These are phyloP conservation scores for Penicillium sp. DNA, from an alignment of 2,329 filamentous ascomycete genomes.

Conservation along the genomic window DNA sequence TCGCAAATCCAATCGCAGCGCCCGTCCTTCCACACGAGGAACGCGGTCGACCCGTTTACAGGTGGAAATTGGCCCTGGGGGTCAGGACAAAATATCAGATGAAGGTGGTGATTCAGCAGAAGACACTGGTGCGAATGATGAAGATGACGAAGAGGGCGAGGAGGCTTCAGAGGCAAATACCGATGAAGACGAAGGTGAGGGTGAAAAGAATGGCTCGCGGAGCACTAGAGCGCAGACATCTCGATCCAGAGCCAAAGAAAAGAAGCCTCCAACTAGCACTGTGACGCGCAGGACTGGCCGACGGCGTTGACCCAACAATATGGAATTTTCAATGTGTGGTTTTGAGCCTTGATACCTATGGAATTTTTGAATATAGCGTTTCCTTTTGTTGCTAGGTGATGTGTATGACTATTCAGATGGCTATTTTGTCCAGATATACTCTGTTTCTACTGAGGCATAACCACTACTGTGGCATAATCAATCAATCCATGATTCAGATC, in stretches of 20 bases:
- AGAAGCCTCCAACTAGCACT: conserved; percentile 33
- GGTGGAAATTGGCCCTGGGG: conserved; percentile 36
- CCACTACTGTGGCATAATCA: neutral
- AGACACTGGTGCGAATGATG: conserved; percentile 39
- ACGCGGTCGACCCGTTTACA: conserved; percentile 42
- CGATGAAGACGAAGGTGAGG: conserved; percentile 39
- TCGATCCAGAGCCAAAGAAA: conserved; percentile 37
- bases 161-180: conserved; percentile 40
- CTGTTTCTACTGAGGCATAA: neutral
- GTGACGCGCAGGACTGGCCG: conserved; percentile 39
- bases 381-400: neutral
- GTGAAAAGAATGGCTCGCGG: conserved; percentile 38
- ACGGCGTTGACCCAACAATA: conserved; percentile 28
- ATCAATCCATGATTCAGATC: neutral
- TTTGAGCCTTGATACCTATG: conserved; percentile 30
- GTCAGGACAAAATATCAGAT: conserved; percentile 33
- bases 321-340: conserved; percentile 1
- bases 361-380: conserved; percentile 13
- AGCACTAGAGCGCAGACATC: conserved; percentile 39
- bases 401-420: conserved; percentile 8
- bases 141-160: conserved; percentile 41
- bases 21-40: conserved; percentile 36
- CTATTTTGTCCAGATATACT: neutral
- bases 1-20: conserved; percentile 36
- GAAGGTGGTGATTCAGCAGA: conserved; percentile 42